These are phyloP conservation scores for Falciphora oryzae DNA, from an alignment of 2,329 filamentous ascomycete genomes.

Conservation along the genomic window DNA sequence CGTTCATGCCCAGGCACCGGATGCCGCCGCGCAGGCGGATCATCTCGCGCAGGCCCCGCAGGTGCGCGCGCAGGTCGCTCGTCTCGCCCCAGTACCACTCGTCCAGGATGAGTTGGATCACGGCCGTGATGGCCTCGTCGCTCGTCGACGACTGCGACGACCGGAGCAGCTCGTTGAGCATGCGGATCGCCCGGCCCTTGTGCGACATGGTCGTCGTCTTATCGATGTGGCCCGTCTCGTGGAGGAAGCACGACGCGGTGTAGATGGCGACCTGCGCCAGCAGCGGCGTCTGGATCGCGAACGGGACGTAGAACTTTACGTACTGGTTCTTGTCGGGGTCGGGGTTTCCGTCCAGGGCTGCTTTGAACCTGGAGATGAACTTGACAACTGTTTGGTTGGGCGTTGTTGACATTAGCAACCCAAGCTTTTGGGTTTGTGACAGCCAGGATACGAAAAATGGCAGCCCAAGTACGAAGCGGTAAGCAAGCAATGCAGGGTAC, in stretches of 20 bases:
- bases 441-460: no score
- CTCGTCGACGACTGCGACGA: constrained; percentile 26
- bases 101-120: constrained; percentile 42
- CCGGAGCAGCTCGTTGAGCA: constrained; percentile 42
- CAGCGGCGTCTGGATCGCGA: constrained; percentile 42
- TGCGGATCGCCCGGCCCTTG: constrained; percentile 36
- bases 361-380: constrained; percentile 44
- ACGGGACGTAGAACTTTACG: constrained; percentile 42
- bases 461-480: background rate
- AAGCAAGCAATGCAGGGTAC: constrained; percentile 13
- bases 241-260: constrained; percentile 44
- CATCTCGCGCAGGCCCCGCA: constrained; percentile 42
- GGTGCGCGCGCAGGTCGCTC: constrained; percentile 38
- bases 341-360: constrained; percentile 42
- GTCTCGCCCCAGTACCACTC: constrained; percentile 51
- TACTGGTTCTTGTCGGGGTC: constrained; percentile 35
- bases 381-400: constrained; percentile 43
- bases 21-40: constrained; percentile 41
- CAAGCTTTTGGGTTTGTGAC: no score
- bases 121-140: constrained; percentile 41
- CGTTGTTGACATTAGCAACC: no score
- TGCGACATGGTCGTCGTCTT: constrained; percentile 36
- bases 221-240: constrained; percentile 41
- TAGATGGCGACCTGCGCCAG: constrained; percentile 43
- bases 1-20: constrained; percentile 38